phyloP scores from a whole-genome alignment of 345 rosid genomes.

The Rhizophora apiculata region DNA sequence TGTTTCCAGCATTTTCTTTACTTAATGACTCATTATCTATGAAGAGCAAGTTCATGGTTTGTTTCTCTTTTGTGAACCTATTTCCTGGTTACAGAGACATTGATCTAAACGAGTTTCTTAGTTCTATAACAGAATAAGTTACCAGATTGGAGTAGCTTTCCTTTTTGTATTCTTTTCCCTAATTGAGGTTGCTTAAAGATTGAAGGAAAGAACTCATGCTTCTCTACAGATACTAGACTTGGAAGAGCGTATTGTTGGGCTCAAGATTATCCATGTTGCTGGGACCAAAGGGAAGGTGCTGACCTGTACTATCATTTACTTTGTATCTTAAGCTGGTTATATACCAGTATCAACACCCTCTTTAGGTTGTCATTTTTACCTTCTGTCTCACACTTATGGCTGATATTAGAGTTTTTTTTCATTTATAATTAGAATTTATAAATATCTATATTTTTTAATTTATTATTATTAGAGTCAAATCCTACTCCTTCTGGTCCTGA shows the following conservation, averaged over 20 bases:
- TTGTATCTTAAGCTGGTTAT: not conserved
- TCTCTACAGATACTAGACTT: conserved; percentile 58
- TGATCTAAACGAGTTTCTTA: not conserved
- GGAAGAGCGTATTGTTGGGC: conserved; percentile 52
- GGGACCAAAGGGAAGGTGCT: conserved; percentile 94
- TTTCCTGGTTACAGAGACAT: not conserved
- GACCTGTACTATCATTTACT: conserved; percentile 3
- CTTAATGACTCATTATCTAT: not conserved
- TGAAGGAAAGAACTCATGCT: conserved; percentile 5
- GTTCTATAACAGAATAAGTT: not conserved
- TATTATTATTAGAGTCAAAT: too few species aligned
- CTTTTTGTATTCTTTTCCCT: not conserved
- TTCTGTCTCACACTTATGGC: not conserved
- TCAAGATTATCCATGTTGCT: conserved; percentile 82
- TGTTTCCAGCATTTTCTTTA: not conserved
- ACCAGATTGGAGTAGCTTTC: not conserved
- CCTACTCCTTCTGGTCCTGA: too few species aligned
- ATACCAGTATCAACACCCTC: conserved; percentile 2
- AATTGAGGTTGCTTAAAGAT: conserved; percentile 1
- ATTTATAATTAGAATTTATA: too few species aligned
- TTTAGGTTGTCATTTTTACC: not conserved
- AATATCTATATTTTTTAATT: too few species aligned
- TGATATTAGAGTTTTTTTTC: too few species aligned
- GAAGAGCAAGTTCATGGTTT: not conserved
- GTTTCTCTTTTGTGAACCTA: not conserved